Conservation (phyloP, 2,329 filamentous ascomycete species). For the Ramichloridium luteum region DNA sequence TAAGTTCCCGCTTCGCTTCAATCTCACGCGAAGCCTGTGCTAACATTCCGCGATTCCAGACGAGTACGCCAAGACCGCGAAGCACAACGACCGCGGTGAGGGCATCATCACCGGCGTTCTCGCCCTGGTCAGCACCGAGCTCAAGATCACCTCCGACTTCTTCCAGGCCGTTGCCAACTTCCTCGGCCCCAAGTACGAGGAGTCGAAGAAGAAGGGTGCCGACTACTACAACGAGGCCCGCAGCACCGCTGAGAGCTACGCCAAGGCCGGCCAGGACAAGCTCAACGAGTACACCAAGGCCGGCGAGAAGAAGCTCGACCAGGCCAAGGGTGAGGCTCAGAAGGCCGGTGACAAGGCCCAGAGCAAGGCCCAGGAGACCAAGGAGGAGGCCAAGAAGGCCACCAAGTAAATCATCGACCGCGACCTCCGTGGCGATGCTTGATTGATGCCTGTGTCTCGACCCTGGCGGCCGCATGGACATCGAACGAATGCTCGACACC, state of each 20-base stretch:
- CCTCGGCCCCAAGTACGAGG: slow-evolving; percentile 24
- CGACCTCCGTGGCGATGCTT: too few relatives aligned
- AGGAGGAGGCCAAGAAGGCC: slow-evolving; percentile 12
- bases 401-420: slow-evolving; percentile 1
- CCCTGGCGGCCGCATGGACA: too few relatives aligned
- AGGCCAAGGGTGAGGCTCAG: slow-evolving; percentile 17
- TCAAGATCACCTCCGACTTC: slow-evolving; percentile 24
- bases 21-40: too few relatives aligned
- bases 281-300: slow-evolving; percentile 13
- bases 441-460: too few relatives aligned
- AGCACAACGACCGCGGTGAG: slow-evolving; percentile 20
- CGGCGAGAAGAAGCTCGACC: slow-evolving; percentile 20
- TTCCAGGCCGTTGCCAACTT: slow-evolving; percentile 22
- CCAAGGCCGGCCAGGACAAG: slow-evolving; percentile 18
- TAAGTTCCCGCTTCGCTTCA: too few relatives aligned
- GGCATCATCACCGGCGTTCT: slow-evolving; percentile 20
- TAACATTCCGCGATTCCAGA: slow-evolving; percentile 19
- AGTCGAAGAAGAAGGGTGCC: slow-evolving; percentile 24
- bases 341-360: slow-evolving; percentile 19
- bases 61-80: slow-evolving; percentile 27
- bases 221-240: slow-evolving; percentile 17
- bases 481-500: too few relatives aligned
- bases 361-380: slow-evolving; percentile 18
- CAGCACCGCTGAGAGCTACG: slow-evolving; percentile 18
- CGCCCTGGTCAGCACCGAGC: slow-evolving; percentile 24